phyloP scores from a whole-genome alignment of 2,329 filamentous ascomycete genomes.

The Chaetothyriales sp. region DNA sequence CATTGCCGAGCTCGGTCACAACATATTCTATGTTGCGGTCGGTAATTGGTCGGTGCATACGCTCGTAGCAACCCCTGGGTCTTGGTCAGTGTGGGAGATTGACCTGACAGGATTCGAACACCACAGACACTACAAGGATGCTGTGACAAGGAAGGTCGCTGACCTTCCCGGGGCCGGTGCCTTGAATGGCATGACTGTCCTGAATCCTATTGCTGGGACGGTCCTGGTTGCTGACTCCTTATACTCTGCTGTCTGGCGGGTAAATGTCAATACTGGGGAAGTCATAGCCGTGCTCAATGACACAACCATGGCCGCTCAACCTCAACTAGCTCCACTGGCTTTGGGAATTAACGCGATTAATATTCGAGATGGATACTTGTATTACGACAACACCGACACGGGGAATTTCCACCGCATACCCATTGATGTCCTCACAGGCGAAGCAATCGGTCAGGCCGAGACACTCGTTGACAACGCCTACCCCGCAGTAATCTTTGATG shows the following conservation, averaged over 20 bases:
- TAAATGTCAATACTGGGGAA: no score
- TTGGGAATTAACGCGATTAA: conserved; percentile 20
- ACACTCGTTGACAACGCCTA: conserved; percentile 1
- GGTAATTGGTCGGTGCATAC: conserved; percentile 6
- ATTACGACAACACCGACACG: conserved; percentile 17
- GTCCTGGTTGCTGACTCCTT: conserved; percentile 13
- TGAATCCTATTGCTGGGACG: conserved; percentile 4
- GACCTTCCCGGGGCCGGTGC: conserved; percentile 9
- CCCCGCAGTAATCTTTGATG: conserved; percentile 4
- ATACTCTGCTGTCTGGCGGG: conserved; percentile 8
- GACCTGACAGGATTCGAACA: no score
- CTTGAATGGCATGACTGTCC: conserved; percentile 14
- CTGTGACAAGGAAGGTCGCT: no score
- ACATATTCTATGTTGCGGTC: conserved; percentile 9
- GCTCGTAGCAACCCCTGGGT: not conserved
- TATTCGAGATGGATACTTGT: conserved; percentile 11
- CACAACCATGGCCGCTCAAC: no score
- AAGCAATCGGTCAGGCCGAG: conserved; percentile 3
- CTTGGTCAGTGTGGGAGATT: no score
- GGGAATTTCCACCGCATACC: conserved; percentile 7
- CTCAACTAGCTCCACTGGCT: not conserved
- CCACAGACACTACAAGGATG: no score
- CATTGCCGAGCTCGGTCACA: conserved; percentile 21
- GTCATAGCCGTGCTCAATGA: no score
- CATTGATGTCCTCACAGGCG: conserved; percentile 5